Percentiles rank a stretch among this genome's conserved stretches.
Conservation (phyloP, 495 filamentous ascomycete species). For the Lasiosphaeria ovina region DNA sequence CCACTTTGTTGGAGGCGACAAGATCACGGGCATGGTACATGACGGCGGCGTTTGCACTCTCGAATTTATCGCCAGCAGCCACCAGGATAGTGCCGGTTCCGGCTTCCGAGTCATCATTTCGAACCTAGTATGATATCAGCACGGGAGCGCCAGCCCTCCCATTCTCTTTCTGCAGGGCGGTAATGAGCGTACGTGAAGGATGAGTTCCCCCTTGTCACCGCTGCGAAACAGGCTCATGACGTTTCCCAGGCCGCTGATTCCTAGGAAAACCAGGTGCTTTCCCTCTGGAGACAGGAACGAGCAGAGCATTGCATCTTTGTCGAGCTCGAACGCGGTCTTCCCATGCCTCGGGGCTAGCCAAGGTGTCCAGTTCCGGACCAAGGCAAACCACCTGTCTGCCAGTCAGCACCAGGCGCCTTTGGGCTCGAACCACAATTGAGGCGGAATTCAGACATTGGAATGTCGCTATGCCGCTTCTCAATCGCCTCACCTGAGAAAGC, state of each 20-base stretch:
- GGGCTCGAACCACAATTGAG: background rate
- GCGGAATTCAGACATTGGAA: background rate
- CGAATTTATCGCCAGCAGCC: slow-evolving; percentile 71
- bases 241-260: slow-evolving; percentile 72
- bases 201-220: slow-evolving; percentile 61
- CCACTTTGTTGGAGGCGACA: slow-evolving; percentile 35
- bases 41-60: slow-evolving; percentile 72
- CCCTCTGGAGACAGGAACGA: slow-evolving; percentile 78
- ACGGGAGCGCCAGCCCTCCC: background rate
- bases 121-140: slow-evolving; percentile 33
- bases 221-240: slow-evolving; percentile 69
- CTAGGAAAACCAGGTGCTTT: slow-evolving; percentile 75
- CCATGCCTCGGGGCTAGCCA: slow-evolving; percentile 93
- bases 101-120: slow-evolving; percentile 60
- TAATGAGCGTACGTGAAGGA: slow-evolving; percentile 56
- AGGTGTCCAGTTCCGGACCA: slow-evolving; percentile 74
- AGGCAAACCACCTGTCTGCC: slow-evolving; percentile 63
- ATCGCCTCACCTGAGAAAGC: slow-evolving; percentile 40
- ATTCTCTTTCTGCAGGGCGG: background rate
- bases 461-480: background rate
- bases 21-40: slow-evolving; percentile 83
- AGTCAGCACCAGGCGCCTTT: slow-evolving; percentile 10
- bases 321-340: slow-evolving; percentile 57
- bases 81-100: slow-evolving; percentile 64
- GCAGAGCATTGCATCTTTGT: slow-evolving; percentile 75